Base-by-base conservation (phyloP, 139 green algal species). In the Trebouxia sp. region DNA sequence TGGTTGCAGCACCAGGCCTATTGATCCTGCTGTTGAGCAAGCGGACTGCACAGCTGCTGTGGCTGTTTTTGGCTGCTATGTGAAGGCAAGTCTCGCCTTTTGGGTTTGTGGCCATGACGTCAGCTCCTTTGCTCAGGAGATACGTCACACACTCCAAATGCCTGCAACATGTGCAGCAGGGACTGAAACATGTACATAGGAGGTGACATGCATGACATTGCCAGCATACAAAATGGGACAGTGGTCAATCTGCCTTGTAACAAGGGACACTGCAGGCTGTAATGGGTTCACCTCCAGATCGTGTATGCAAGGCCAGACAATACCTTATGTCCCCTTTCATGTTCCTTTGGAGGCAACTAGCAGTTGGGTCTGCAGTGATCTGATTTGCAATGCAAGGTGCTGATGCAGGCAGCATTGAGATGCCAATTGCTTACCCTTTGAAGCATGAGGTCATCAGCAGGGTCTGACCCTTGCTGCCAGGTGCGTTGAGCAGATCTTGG, bases 81-180 rank as follows among this genome's bases (percentile, higher is more conserved):
- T 85, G 81, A 22, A 85, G 58, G 10, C 43, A 53, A 5, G 56
- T 85, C 24, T 85, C 81, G 11, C 81, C 81, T 30, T 67, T 76
- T 32, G 26, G 35, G 26, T 38, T 85, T 11, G 45, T 65, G 12
- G 39, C 11, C 28, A 48, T 70, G 9, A 53, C 74, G 9, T 85
- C 81, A 8, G 81, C 81, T 24, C 81, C 81, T 9, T 80, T 58
- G 43, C 43, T 45, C 45, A 85, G 81, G 32, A 85, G 22, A 74
- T 85, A 85, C 9, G 65, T 58, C 32, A 78, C 75, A 53, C 43
- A 78, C 32, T 85, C 74, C 45, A 78, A 11, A 47, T 85, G 75
- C 24, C 78, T 83, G 78, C 47, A 62, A 20, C 51, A 47, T 24
- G 14, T 15, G 14, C n/a, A 32, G 24, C 26, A 20, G 20, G 20